Base-by-base conservation (phyloP, 805 yeast species). In the Helenozyma baotianmanensis region DNA sequence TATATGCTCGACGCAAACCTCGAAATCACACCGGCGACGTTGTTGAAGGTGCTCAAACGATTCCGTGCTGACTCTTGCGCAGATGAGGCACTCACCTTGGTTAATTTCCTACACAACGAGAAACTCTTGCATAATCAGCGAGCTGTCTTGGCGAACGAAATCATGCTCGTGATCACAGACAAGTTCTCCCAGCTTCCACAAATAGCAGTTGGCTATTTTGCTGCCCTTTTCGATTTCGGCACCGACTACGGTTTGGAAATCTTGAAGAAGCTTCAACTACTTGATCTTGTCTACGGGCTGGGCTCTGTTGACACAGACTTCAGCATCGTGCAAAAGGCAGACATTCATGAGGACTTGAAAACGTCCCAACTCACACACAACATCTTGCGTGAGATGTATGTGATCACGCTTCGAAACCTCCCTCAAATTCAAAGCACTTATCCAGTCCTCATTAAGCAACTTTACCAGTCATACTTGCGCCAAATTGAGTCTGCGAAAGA, bases 181-280 rank as follows among this genome's bases (percentile, higher is more conserved):
- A 56, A 56, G 36, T 66, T 51, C 34, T 47, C 58, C 0, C 35
- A 37, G 6, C 51, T 60, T 5, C 69, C 70, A 2, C 55, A 61
- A 22, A 51, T 63, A 4, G 42, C 63, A 4, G 44, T 60, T 4
- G 71, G 70, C 2, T 66, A 66, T 43, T 52, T 55, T 21, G 53
- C 56, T 0, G 47, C 64, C 1, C 37, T 62, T 13, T 63, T 56
- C 35, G 38, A 36, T 8, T 33, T 27, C 14, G 29, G 25, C 1
- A 24, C 39, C 6, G 30, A 42, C 3, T 21, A 29, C 3, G 51
- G 52, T 0, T 42, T 54, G 9, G 32, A 45, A 3, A 32, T 55
- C 2, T 43, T 65, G 10, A 51, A 58, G 25, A 52, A 56, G 3
- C 38, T 63, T 18, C 40, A 50, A 18, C 21, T 64, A 14, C 38